Percentiles rank a stretch among this genome's conserved stretches.
phyloP scores from a whole-genome alignment of 495 filamentous ascomycete species.

The Amorphotheca resinae region DNA sequence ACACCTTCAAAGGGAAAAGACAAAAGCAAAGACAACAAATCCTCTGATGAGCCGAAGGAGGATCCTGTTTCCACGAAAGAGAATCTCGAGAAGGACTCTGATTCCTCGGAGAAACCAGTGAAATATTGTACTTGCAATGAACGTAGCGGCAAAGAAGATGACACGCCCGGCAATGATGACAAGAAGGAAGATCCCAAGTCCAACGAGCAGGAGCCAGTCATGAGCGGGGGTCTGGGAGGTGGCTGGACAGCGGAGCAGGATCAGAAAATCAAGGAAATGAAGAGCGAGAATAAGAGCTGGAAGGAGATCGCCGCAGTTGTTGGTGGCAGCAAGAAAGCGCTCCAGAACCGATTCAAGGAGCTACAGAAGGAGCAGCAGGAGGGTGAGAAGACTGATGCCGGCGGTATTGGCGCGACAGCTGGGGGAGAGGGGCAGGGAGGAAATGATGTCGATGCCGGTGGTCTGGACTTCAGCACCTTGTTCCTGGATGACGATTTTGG shows the following conservation, averaged over 20 bases:
- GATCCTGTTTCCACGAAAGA: background rate
- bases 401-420: background rate
- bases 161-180: background rate
- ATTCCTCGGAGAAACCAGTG: too few species aligned
- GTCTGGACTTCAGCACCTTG: background rate
- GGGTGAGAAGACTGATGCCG: background rate
- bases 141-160: too few species aligned
- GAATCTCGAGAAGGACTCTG: background rate
- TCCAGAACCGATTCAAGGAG: constrained; percentile 3
- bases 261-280: constrained; percentile 19
- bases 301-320: constrained; percentile 13
- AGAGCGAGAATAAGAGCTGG: constrained; percentile 14
- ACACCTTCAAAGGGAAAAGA: background rate
- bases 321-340: constrained; percentile 9
- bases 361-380: background rate
- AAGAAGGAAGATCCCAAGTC: background rate
- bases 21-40: background rate
- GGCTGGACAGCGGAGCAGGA: constrained; percentile 18
- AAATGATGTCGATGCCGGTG: background rate
- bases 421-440: background rate
- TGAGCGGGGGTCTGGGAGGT: too few species aligned
- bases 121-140: too few species aligned
- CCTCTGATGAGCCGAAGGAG: background rate
- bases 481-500: background rate
- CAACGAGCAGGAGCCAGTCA: too few species aligned